Evolutionary conservation across 495 filamentous ascomycete genomes (phyloP), one percentile per base, ranked within the genome.

Genomic region (Xylaria longipes): DNA sequence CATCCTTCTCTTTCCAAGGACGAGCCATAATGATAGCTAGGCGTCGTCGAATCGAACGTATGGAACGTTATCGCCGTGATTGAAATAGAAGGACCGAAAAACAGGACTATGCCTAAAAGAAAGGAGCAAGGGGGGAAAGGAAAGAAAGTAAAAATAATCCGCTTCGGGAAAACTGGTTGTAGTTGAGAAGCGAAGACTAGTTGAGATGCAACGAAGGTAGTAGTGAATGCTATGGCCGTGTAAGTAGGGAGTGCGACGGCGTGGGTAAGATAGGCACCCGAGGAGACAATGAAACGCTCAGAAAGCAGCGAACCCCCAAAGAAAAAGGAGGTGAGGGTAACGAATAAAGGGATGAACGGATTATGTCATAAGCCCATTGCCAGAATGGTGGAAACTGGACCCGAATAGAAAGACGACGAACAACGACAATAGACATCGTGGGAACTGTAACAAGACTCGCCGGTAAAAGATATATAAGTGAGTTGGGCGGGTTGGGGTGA

Each of bases 1-100:
- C 75, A 68, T 73, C 71, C 68, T 79, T 77, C 73, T 77, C 75
- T 65, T n/a, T 66, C 62, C 63, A 71, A 65, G 74, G 73, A 57
- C 71, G 48, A 37, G 68, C 37, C 77, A 75, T 75, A 3, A 45
- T 58, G 37, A 41, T 37, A 31, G 22, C 15, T 39, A 20, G 20
- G 1, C 3, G 22, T 48, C 20, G 29, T 37, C 27, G 29, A 66
- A 66, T 57, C 2, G n/a, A 67, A 65, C 37, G 48, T 62, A 41
- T 41, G 29, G 25, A 61, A 31, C 22, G 48, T 45, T 39, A 52
- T 35, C 17, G n/a, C 9, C 31, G n/a, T 60, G 39, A 17, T 33
- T 61, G 48, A 25, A 66, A 45, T 37, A 48, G 31, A 22, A 68
- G 1, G 31, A 52, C 11, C 29, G 27, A 56, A 60, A 67, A 61